A percentile compares a stretch with the other conserved stretches of the same genome.
Conservation (phyloP, 169 alveolate species). For the Toxoplasma gondii region DNA sequence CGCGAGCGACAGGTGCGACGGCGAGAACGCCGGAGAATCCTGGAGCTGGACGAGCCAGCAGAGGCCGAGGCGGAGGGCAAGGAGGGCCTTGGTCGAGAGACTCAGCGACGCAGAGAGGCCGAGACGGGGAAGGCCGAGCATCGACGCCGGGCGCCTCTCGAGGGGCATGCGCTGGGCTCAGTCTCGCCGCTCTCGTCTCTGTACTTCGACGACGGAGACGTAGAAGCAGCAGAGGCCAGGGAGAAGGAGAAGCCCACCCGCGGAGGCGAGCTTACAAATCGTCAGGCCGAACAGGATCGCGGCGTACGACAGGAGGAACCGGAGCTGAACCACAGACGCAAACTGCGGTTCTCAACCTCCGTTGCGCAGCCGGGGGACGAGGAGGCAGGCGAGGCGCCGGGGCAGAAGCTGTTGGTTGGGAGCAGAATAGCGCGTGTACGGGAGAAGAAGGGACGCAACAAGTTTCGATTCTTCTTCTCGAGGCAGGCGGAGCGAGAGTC, state of each 20-base stretch:
- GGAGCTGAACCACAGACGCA: neutral
- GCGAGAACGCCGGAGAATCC: neutral
- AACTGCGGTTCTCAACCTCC: too few species aligned
- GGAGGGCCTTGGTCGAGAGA: neutral
- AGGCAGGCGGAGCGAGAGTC: neutral
- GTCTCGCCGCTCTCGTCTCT: too few species aligned
- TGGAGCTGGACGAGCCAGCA: neutral
- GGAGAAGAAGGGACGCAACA: neutral
- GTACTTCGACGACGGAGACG: neutral
- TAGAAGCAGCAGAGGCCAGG: neutral
- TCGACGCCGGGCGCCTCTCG: too few species aligned
- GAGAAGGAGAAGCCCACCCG: neutral
- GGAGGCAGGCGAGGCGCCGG: too few species aligned
- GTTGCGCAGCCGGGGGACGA: too few species aligned
- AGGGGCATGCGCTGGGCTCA: too few species aligned
- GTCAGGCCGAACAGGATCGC: neutral
- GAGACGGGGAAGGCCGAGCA: neutral
- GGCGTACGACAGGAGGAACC: neutral
- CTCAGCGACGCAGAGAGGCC: neutral
- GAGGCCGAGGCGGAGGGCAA: neutral
- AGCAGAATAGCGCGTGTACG: neutral
- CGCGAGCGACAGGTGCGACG: neutral
- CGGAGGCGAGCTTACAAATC: neutral
- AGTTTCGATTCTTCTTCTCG: neutral
- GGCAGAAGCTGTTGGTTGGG: neutral